Evolutionary conservation across 306 rosid species (phyloP).

Genomic region (Fagus crenata): DNA sequence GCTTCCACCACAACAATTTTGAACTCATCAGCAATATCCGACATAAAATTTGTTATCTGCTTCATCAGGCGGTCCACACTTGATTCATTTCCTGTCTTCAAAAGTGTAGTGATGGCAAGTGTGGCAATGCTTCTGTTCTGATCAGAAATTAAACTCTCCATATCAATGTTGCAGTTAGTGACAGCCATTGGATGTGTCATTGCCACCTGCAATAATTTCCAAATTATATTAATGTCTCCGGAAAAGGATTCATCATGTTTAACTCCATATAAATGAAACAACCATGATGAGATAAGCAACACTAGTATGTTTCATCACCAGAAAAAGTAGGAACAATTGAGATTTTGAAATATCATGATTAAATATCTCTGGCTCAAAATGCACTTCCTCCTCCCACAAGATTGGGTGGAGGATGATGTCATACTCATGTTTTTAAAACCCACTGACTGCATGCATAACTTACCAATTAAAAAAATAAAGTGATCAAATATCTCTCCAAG

Average conservation of each 20-base stretch:
- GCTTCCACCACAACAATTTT: constrained; percentile 98
- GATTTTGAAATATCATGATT: no score
- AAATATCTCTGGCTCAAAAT: no score
- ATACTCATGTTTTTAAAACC: no score
- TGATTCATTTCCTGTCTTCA: constrained; percentile 97
- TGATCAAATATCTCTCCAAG: not conserved
- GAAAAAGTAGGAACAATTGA: not conserved
- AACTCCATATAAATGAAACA: not conserved
- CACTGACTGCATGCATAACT: no score
- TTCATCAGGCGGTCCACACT: constrained; percentile 98
- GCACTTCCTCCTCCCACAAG: no score
- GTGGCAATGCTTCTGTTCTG: constrained; percentile 99
- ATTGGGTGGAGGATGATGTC: no score
- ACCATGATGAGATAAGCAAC: not conserved
- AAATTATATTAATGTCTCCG: constrained; percentile 5
- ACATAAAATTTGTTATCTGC: constrained; percentile 97
- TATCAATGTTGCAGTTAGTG: constrained; percentile 97
- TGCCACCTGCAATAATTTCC: constrained; percentile 74
- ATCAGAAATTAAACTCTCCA: constrained; percentile 96
- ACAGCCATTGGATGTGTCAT: constrained; percentile 99
- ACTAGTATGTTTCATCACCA: not conserved
- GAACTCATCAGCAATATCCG: constrained; percentile 97
- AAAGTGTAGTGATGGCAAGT: constrained; percentile 94
- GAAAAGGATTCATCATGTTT: not conserved
- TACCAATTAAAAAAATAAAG: no score